Conservation (phyloP, 2,329 filamentous ascomycete species). For the Stachybotrys echinatus region DNA sequence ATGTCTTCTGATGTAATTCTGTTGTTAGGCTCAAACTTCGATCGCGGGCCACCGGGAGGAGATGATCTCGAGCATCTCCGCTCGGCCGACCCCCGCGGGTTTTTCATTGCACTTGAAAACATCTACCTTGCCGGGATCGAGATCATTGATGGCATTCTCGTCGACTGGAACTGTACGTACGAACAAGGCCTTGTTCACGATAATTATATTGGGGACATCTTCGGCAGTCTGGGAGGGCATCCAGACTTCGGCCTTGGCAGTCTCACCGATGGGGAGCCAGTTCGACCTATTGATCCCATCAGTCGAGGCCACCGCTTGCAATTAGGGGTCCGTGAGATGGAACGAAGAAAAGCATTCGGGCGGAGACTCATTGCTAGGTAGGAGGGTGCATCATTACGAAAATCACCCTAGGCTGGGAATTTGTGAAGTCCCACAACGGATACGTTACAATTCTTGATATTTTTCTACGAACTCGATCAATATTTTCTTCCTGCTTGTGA, state of each 20-base stretch:
- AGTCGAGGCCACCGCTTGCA: neutral
- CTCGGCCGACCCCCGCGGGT: conserved; percentile 56
- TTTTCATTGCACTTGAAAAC: conserved; percentile 58
- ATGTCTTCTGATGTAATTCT: neutral
- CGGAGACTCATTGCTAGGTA: too few relatives aligned
- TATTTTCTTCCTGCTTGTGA: too few relatives aligned
- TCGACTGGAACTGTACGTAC: conserved; percentile 56
- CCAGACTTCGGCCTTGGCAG: conserved; percentile 61
- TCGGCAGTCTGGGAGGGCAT: conserved; percentile 59
- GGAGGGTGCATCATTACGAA: too few relatives aligned
- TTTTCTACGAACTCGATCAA: too few relatives aligned
- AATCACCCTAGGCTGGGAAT: too few relatives aligned
- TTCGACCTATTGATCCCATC: conserved; percentile 11
- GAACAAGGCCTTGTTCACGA: conserved; percentile 47
- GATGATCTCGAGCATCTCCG: conserved; percentile 55
- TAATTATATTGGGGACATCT: conserved; percentile 69
- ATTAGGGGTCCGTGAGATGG: neutral
- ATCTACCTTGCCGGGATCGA: conserved; percentile 61
- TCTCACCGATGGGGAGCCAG: conserved; percentile 28
- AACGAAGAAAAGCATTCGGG: neutral
- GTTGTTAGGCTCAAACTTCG: conserved; percentile 58
- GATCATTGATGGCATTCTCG: conserved; percentile 59
- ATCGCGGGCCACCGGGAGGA: conserved; percentile 57
- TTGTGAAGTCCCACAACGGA: too few relatives aligned
- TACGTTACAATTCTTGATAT: too few relatives aligned